Conservation (phyloP, 176 grass and related monocot species). For the Avena insularis region DNA sequence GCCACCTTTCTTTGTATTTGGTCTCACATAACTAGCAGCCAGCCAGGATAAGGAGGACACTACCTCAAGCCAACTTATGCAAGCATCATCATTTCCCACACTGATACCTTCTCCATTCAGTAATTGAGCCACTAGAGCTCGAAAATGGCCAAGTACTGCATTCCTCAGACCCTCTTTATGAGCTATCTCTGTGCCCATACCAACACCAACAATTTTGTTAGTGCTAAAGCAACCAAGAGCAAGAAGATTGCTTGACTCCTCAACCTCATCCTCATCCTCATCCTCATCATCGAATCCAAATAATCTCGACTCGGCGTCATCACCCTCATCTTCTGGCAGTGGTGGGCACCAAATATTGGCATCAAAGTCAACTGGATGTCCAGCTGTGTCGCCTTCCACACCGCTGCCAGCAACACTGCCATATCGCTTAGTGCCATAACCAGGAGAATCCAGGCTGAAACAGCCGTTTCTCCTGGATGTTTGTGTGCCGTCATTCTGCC, state of each 20-base stretch:
- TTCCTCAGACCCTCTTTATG: conserved; percentile 57
- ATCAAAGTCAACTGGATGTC: conserved; percentile 51
- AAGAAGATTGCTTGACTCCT: conserved; percentile 49
- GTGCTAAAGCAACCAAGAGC: conserved; percentile 51
- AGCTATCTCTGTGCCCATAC: conserved; percentile 43
- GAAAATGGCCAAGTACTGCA: conserved; percentile 75
- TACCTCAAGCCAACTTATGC: conserved; percentile 72
- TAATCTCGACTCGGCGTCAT: conserved; percentile 56
- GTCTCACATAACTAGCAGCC: conserved; percentile 82
- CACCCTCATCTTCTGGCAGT: conserved; percentile 58
- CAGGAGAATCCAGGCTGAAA: conserved; percentile 58
- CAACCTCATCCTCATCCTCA: conserved; percentile 60
- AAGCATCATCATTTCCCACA: conserved; percentile 50
- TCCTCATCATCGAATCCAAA: conserved; percentile 70
- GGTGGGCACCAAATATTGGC: conserved; percentile 64
- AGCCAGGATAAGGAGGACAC: conserved; percentile 82
- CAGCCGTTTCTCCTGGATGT: conserved; percentile 42
- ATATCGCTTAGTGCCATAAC: conserved; percentile 42
- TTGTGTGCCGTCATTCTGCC: conserved; percentile 36
- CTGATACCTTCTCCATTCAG: conserved; percentile 80
- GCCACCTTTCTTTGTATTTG: conserved; percentile 88
- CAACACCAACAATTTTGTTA: conserved; percentile 38
- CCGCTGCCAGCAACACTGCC: neutral
- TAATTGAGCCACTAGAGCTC: conserved; percentile 85
- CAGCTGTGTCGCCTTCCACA: conserved; percentile 34